Evolutionary conservation across 768 basidiomycete genomes (phyloP), one percentile per base, ranked within the genome.

Genomic region (Suillus clintonianus): DNA sequence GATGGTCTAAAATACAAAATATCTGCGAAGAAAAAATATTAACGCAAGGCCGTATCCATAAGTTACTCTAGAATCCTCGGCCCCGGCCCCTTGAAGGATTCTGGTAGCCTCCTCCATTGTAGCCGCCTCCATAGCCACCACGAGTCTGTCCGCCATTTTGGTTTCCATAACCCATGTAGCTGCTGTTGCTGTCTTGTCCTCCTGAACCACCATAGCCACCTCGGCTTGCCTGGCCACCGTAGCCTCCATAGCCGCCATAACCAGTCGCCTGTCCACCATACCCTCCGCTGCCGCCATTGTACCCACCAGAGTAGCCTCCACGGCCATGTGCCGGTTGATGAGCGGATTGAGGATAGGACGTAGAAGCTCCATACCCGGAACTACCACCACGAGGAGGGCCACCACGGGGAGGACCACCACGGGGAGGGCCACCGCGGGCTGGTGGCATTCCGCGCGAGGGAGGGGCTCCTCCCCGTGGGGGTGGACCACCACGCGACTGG

Each of bases 41-140:
- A 64, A 53, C 50, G 42, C 15, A 45, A 57, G 34, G 65, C 67
- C 67, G 74, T 71, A 67, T 68, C 24, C 11, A 68, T 71, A 70
- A 68, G 56, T 77, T 78, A 80, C 70, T 77, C 75, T 83, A 81
- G 30, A 78, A 74, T 51, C 83, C 82, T 43, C 86, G 78, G 11
- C 85, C 87, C 68, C 86, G 77, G 34, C 84, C 84, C 62, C 85
- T 69, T 4, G 76, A 65, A 39, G 69, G 45, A 57, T 70, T 76
- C 56, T 79, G 53, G 27, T 68, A 66, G 54, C 68, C 41, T 13
- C 68, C 62, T 34, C 73, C 65, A 45, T 64, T 54, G 47, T 67
- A 60, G 2, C 70, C 78, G 62, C 79, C 68, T 8, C 68, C 68
- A 47, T 71, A 71, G 11, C 71, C 74, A 54, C 74, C 67, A 58